phyloP scores from a whole-genome alignment of 225 moss, liverwort and hornwort species.

The Marchantia paleacea region DNA sequence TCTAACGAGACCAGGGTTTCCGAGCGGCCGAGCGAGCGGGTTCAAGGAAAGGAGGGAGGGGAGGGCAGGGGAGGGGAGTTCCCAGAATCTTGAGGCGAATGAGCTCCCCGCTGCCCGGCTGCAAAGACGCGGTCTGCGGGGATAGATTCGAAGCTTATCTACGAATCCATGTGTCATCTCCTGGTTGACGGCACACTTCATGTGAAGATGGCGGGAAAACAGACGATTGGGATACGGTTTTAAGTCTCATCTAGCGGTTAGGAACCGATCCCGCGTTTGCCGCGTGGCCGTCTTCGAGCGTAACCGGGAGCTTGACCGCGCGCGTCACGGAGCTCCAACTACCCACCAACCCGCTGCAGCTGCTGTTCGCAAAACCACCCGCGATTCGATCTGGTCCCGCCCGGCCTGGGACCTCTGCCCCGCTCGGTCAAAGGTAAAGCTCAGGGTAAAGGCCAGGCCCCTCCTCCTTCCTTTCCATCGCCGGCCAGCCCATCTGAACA shows the following conservation, averaged over 20 bases:
- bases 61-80: no score
- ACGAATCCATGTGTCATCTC: not conserved
- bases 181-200: not conserved
- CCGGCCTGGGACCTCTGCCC: not conserved
- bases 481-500: not conserved
- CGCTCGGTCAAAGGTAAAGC: not conserved
- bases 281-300: no score
- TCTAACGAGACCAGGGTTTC: no score
- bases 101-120: no score
- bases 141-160: no score
- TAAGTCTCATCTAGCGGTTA: no score
- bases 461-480: not conserved
- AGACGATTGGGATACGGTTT: not conserved
- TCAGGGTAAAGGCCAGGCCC: not conserved
- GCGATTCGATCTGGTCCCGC: not conserved
- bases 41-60: no score
- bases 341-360: not conserved
- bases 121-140: no score
- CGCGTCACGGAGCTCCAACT: not conserved
- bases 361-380: not conserved
- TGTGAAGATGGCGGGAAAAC: slow-evolving; percentile 1
- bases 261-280: no score
- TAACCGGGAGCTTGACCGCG: not conserved
- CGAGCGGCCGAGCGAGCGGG: no score
- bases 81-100: no score